phyloP scores from a whole-genome alignment of 805 yeast genomes.

The Wickerhamiella kurtzmanii region DNA sequence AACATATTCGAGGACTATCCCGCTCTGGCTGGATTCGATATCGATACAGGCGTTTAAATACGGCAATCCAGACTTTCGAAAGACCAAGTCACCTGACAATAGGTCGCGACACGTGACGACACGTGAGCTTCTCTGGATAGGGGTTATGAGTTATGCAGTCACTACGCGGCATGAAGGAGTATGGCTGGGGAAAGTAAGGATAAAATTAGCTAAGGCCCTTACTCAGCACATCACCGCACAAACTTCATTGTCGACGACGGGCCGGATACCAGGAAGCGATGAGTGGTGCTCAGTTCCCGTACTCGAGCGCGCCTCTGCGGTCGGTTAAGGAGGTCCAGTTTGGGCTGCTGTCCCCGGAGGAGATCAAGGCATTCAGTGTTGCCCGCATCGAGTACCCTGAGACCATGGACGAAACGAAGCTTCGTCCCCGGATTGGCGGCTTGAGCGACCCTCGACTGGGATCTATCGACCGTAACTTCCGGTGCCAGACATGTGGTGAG shows the following conservation, averaged over 20 bases:
- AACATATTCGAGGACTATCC: too few relatives aligned
- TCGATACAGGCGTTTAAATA: too few relatives aligned
- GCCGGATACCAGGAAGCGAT: constrained; percentile 11
- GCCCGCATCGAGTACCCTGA: constrained; percentile 98
- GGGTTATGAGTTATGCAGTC: background rate
- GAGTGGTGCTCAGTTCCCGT: constrained; percentile 52
- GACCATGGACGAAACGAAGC: constrained; percentile 97
- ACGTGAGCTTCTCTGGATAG: background rate
- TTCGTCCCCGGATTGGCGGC: constrained; percentile 93
- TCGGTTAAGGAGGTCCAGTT: constrained; percentile 96
- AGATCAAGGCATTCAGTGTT: constrained; percentile 90
- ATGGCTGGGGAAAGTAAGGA: background rate
- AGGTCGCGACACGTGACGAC: background rate
- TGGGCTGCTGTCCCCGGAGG: constrained; percentile 96
- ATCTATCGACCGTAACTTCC: constrained; percentile 89
- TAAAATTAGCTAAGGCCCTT: background rate
- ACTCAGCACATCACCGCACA: background rate
- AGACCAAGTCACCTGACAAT: too few relatives aligned
- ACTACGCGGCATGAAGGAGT: background rate
- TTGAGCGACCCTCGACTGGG: constrained; percentile 95
- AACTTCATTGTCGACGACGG: background rate
- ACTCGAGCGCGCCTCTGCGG: constrained; percentile 96
- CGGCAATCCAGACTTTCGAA: too few relatives aligned
- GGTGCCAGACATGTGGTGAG: constrained; percentile 98
- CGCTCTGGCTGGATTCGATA: too few relatives aligned